These are phyloP conservation scores for Hyphopichia burtonii DNA, from an alignment of 1,139 yeast genomes.

Conservation along the genomic window DNA sequence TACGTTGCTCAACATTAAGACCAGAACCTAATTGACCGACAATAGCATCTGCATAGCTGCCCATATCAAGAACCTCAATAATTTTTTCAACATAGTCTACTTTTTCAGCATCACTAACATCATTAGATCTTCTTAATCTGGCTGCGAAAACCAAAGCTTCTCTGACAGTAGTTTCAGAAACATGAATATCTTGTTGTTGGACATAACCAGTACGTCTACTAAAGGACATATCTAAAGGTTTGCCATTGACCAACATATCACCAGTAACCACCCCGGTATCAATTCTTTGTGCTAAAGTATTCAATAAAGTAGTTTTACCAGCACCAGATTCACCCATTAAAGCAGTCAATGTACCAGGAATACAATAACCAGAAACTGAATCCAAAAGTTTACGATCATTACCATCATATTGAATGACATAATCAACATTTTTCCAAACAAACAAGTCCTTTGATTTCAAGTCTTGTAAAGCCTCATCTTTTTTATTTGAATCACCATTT, in stretches of 20 bases:
- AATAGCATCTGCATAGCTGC: constrained; percentile 33
- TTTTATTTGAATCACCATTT: neutral
- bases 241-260: constrained; percentile 36
- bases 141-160: constrained; percentile 39
- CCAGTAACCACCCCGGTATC: constrained; percentile 37
- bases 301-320: constrained; percentile 34
- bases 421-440: constrained; percentile 42
- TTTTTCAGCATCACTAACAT: constrained; percentile 29
- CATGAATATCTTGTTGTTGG: constrained; percentile 40
- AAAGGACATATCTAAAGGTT: constrained; percentile 32
- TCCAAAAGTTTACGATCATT: constrained; percentile 44
- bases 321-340: constrained; percentile 37
- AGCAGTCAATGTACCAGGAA: constrained; percentile 31
- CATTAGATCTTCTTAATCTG: constrained; percentile 32
- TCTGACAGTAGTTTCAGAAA: constrained; percentile 35
- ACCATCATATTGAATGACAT: constrained; percentile 57
- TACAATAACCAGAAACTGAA: constrained; percentile 23
- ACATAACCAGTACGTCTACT: constrained; percentile 43
- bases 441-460: constrained; percentile 18
- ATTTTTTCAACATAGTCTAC: constrained; percentile 35
- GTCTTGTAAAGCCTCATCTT: neutral
- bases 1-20: constrained; percentile 38
- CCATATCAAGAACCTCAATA: constrained; percentile 38
- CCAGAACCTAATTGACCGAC: constrained; percentile 43
- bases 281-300: constrained; percentile 31